Conservation (phyloP, 2,329 filamentous ascomycete genomes). For the Metarhizium humberi region DNA sequence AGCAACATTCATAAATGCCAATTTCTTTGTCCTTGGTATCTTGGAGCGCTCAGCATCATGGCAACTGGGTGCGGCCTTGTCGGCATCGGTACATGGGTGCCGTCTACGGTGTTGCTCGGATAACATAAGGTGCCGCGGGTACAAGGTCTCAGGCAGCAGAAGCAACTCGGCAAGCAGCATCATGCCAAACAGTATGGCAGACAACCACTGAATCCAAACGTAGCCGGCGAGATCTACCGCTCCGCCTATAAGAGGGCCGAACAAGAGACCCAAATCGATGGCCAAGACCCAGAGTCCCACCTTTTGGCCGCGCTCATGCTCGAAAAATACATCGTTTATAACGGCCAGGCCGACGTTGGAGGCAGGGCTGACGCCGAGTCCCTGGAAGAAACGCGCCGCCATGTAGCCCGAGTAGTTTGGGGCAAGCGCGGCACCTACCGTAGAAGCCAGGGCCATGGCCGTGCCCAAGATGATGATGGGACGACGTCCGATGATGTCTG, state of each 20-base stretch:
- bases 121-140: constrained; percentile 42
- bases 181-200: constrained; percentile 40
- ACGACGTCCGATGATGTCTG: constrained; percentile 38
- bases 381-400: constrained; percentile 50
- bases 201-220: constrained; percentile 46
- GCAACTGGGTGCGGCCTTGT: neutral
- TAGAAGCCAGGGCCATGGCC: constrained; percentile 21
- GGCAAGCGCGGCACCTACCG: constrained; percentile 23
- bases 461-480: constrained; percentile 16
- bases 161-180: constrained; percentile 34
- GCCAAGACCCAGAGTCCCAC: constrained; percentile 48
- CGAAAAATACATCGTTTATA: constrained; percentile 46
- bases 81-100: neutral
- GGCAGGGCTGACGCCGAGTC: constrained; percentile 43
- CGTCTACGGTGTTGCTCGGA: constrained; percentile 12
- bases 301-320: constrained; percentile 38
- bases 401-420: constrained; percentile 39
- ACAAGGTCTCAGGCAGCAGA: constrained; percentile 47
- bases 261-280: constrained; percentile 42
- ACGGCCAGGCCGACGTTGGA: constrained; percentile 46
- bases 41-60: neutral
- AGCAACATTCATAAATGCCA: constrained; percentile 34
- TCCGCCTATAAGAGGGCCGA: constrained; percentile 28
- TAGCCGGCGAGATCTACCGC: constrained; percentile 21
- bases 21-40: constrained; percentile 27